Conservation (phyloP, 2,329 filamentous ascomycete genomes). For the Fusarium denticulatum region DNA sequence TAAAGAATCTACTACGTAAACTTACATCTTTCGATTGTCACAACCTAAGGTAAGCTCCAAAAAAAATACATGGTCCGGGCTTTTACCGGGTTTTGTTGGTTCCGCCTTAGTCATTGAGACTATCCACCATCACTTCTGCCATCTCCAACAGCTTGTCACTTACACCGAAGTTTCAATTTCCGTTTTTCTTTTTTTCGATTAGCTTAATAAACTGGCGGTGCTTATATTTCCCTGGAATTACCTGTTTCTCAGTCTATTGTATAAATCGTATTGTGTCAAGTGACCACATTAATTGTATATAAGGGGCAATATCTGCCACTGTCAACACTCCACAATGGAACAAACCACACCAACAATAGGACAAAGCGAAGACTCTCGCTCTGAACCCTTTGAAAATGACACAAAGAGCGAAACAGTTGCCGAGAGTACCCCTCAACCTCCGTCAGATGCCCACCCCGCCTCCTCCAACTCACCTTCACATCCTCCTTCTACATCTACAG, state of each 20-base stretch:
- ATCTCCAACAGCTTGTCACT: conserved; percentile 10
- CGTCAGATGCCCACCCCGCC: conserved; percentile 32
- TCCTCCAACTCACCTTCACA: conserved; percentile 44
- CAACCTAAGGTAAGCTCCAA: conserved; percentile 24
- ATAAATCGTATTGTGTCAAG: conserved; percentile 27
- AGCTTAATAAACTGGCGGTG: conserved; percentile 8
- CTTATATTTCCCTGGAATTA: not conserved
- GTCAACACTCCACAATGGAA: conserved; percentile 42
- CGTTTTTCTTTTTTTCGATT: not conserved
- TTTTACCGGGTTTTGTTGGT: conserved; percentile 36
- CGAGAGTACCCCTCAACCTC: conserved; percentile 37
- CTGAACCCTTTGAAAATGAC: conserved; percentile 41
- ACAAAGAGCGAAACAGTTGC: conserved; percentile 41
- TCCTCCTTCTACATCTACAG: conserved; percentile 46
- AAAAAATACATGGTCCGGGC: conserved; percentile 40
- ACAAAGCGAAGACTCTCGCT: conserved; percentile 42
- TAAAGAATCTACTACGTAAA: conserved; percentile 33
- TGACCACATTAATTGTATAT: conserved; percentile 17
- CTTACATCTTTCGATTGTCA: conserved; percentile 44
- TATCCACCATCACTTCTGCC: conserved; percentile 5
- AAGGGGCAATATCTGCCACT: not conserved
- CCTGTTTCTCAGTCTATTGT: not conserved
- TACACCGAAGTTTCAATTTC: conserved; percentile 13
- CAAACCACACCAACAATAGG: conserved; percentile 36
- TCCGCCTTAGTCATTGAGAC: conserved; percentile 39